Conservation (phyloP, 108 stramenopile genomes). For the Discostella pseudostelligera region DNA sequence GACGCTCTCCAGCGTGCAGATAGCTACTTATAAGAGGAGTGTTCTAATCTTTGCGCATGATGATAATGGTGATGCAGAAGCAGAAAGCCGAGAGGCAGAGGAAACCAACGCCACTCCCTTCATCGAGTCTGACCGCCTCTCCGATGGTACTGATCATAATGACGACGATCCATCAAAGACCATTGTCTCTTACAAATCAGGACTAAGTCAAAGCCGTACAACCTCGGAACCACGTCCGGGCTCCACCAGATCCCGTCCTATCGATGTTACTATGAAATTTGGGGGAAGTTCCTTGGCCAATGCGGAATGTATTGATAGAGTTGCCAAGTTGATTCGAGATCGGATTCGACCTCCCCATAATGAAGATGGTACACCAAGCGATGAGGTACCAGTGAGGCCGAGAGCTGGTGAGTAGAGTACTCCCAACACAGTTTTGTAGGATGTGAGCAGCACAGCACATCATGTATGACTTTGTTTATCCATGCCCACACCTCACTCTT, state of each 20-base stretch:
- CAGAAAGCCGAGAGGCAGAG: too few species aligned
- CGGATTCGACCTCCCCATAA: slow-evolving; percentile 54
- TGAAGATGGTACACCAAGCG: slow-evolving; percentile 18
- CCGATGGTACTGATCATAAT: too few species aligned
- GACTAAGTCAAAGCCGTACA: slow-evolving; percentile 12
- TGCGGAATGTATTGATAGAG: slow-evolving; percentile 86
- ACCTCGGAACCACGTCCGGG: slow-evolving; percentile 12
- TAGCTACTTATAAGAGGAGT: too few species aligned
- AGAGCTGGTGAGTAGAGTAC: slow-evolving; percentile 33
- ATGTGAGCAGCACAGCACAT: neutral
- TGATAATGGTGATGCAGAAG: too few species aligned
- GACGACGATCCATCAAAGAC: too few species aligned
- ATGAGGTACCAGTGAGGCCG: slow-evolving; percentile 30
- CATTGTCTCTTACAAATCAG: slow-evolving; percentile 15
- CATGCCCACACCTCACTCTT: too few species aligned
- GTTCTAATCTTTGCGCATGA: neutral
- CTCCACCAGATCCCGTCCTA: slow-evolving; percentile 9
- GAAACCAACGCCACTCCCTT: too few species aligned
- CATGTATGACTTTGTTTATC: neutral
- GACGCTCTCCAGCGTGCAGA: too few species aligned
- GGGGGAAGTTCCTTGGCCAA: slow-evolving; percentile 92
- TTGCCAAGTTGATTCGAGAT: slow-evolving; percentile 84
- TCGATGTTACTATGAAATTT: slow-evolving; percentile 90
- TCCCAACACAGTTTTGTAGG: too few species aligned
- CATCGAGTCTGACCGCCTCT: too few species aligned